Conservation (phyloP, 129 eudicot species). For the Flaveria brownii region DNA sequence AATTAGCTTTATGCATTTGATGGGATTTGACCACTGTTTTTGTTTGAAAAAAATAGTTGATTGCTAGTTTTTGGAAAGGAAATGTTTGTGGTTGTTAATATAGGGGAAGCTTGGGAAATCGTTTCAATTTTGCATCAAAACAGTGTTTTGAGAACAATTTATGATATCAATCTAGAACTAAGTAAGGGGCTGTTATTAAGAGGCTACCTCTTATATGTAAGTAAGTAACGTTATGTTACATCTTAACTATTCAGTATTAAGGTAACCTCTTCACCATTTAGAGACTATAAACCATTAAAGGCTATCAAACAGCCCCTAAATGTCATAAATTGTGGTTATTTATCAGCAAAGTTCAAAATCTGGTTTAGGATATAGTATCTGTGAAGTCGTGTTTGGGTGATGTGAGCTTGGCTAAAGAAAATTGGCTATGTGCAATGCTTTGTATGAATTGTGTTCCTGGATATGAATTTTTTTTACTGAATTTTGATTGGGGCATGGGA, state of each 20-base stretch:
- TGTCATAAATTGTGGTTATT: neutral
- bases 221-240: too few relatives aligned
- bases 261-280: too few relatives aligned
- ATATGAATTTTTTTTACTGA: neutral
- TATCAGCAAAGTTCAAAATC: neutral
- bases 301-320: too few relatives aligned
- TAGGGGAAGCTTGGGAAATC: too few relatives aligned
- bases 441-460: constrained; percentile 12
- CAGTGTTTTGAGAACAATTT: too few relatives aligned
- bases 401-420: too few relatives aligned
- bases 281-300: too few relatives aligned
- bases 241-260: too few relatives aligned
- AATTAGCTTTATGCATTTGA: constrained; percentile 13
- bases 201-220: too few relatives aligned
- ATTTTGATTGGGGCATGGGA: neutral
- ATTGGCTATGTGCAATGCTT: neutral
- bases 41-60: neutral
- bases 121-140: too few relatives aligned
- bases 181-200: neutral
- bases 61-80: constrained; percentile 4
- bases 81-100: too few relatives aligned
- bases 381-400: neutral
- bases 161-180: neutral
- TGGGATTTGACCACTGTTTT: neutral
- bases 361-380: constrained; percentile 3